These are phyloP conservation scores for Withania somnifera DNA, from an alignment of 305 asterid species.

Conservation along the genomic window DNA sequence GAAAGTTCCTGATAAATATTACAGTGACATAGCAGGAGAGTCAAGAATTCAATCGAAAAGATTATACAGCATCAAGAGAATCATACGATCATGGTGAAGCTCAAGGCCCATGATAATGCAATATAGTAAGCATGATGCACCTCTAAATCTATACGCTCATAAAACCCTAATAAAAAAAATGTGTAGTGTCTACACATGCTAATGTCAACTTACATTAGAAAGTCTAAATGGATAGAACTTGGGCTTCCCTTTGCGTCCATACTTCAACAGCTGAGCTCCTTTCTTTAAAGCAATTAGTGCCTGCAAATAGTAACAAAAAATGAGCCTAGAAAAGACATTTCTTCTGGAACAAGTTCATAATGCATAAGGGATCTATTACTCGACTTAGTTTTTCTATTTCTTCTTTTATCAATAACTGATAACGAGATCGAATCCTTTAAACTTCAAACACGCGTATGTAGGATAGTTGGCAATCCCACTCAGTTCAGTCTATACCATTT, in stretches of 20 bases:
- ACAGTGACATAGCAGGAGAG: background rate
- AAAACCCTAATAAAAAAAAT: background rate
- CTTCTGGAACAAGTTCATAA: background rate
- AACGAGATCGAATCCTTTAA: background rate
- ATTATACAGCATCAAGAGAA: background rate
- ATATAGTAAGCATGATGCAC: background rate
- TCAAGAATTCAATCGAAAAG: background rate
- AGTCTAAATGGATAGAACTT: slow-evolving; percentile 84
- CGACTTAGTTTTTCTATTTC: background rate
- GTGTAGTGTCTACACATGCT: background rate
- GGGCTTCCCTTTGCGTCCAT: slow-evolving; percentile 94
- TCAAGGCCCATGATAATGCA: background rate
- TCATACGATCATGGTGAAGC: background rate
- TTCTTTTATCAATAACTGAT: background rate
- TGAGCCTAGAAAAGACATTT: background rate
- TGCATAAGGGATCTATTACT: background rate
- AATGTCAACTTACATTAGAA: slow-evolving; percentile 51
- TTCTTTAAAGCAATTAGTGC: slow-evolving; percentile 80
- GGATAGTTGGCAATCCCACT: background rate
- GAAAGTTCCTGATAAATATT: background rate
- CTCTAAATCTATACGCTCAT: background rate
- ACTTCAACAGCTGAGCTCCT: slow-evolving; percentile 88
- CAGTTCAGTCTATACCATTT: background rate
- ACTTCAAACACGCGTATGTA: background rate
- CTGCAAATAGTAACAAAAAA: slow-evolving; percentile 32